Conservation (phyloP, 2,329 filamentous ascomycete species). For the Emmonsiellopsis sp. region DNA sequence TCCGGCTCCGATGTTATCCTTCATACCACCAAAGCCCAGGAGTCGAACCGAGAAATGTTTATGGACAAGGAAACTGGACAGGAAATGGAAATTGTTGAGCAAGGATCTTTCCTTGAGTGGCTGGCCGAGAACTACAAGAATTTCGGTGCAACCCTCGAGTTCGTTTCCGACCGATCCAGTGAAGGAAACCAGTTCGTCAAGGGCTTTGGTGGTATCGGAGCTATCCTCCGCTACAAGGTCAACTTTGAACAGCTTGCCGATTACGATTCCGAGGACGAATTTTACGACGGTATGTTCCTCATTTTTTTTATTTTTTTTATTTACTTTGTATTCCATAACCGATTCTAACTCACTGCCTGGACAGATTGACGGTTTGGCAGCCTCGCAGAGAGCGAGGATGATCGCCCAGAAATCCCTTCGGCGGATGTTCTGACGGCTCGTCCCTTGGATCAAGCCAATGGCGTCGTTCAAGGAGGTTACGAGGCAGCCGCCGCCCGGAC, state of each 20-base stretch:
- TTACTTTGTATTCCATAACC: background rate
- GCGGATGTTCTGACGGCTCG: constrained; percentile 48
- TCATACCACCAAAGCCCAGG: constrained; percentile 81
- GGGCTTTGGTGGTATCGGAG: constrained; percentile 96
- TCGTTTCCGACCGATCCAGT: constrained; percentile 92
- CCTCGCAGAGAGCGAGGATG: constrained; percentile 79
- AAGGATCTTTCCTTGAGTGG: constrained; percentile 97
- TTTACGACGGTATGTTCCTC: constrained; percentile 58
- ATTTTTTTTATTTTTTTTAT: background rate
- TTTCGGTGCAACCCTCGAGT: constrained; percentile 90
- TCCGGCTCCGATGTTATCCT: constrained; percentile 63
- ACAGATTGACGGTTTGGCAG: constrained; percentile 80
- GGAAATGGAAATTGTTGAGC: constrained; percentile 89
- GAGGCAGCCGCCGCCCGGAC: constrained; percentile 23
- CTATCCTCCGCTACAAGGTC: constrained; percentile 97
- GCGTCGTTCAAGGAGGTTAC: constrained; percentile 22
- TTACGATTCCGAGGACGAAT: constrained; percentile 82
- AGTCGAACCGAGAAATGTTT: constrained; percentile 72
- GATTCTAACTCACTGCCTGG: constrained; percentile 3
- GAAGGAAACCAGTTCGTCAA: constrained; percentile 99
- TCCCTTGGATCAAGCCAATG: constrained; percentile 31
- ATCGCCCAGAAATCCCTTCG: constrained; percentile 52
- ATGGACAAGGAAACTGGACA: constrained; percentile 92
- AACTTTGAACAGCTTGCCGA: constrained; percentile 99
- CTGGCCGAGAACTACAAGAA: constrained; percentile 98